A percentile compares a stretch with the other conserved stretches of the same genome.
These are phyloP conservation scores for Blastobotrys buckinghamii DNA, from an alignment of 1,139 yeast genomes.

Conservation along the genomic window DNA sequence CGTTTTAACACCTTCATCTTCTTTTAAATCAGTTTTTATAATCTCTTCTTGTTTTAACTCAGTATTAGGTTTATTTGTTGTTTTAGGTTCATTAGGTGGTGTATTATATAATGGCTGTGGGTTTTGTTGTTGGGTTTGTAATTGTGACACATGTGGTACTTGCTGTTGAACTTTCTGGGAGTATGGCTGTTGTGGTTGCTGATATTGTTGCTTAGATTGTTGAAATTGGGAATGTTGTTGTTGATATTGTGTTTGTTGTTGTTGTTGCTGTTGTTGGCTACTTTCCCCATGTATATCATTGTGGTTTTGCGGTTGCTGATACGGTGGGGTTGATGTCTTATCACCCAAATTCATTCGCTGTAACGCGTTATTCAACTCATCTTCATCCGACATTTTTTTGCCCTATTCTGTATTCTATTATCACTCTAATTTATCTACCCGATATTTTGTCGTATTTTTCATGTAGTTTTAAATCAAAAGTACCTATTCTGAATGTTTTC, in stretches of 20 bases:
- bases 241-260: background rate
- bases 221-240: too few species aligned
- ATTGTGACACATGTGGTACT: too few species aligned
- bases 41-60: too few species aligned
- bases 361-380: constrained; percentile 8
- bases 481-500: too few species aligned
- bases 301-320: too few species aligned
- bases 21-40: too few species aligned
- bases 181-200: background rate
- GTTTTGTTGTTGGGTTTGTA: too few species aligned
- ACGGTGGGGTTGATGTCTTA: background rate
- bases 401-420: too few species aligned
- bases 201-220: background rate
- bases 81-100: background rate
- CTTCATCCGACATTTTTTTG: constrained; percentile 3
- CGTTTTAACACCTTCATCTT: background rate
- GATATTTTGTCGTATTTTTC: too few species aligned
- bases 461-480: too few species aligned
- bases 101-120: too few species aligned
- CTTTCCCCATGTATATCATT: background rate
- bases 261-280: background rate
- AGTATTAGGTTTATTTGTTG: background rate
- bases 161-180: background rate
- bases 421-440: too few species aligned
- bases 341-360: constrained; percentile 7